Evolutionary conservation across 129 eudicot species (phyloP).

Genomic region (Glebionis coronaria): DNA sequence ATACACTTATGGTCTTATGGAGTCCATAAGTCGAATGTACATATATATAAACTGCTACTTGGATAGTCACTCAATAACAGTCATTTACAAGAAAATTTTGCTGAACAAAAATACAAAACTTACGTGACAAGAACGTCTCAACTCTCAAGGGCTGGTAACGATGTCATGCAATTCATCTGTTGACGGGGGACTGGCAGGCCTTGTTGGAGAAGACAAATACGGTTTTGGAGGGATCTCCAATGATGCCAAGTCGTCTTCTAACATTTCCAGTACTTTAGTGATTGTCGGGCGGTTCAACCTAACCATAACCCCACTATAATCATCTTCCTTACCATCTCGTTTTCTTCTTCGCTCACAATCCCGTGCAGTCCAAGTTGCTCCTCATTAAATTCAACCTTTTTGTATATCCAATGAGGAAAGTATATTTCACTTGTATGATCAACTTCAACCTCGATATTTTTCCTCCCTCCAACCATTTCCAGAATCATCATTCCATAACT

Average conservation of each 20-base stretch:
- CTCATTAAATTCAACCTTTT: conserved; percentile 11
- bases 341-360: conserved; percentile 23
- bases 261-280: conserved; percentile 39
- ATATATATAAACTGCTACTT: too few relatives aligned
- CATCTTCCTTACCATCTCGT: conserved; percentile 37
- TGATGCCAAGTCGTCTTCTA: conserved; percentile 35
- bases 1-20: too few relatives aligned
- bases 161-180: too few relatives aligned
- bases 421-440: conserved; percentile 33
- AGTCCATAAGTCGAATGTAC: too few relatives aligned
- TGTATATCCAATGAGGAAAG: conserved; percentile 40
- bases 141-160: too few relatives aligned
- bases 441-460: conserved; percentile 21
- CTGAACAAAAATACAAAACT: too few relatives aligned
- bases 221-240: conserved; percentile 44
- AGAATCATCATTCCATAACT: conserved; percentile 47
- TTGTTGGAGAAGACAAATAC: conserved; percentile 25
- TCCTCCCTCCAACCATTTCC: conserved; percentile 44
- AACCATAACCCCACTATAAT: conserved; percentile 50
- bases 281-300: conserved; percentile 42
- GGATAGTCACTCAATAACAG: too few relatives aligned
- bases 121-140: too few relatives aligned
- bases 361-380: conserved; percentile 9
- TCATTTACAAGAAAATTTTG: too few relatives aligned
- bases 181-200: conserved; percentile 3